Percentiles rank a stretch among this genome's conserved stretches.
phyloP scores from a whole-genome alignment of 495 filamentous ascomycete genomes.

The Penicillium verhagenii region DNA sequence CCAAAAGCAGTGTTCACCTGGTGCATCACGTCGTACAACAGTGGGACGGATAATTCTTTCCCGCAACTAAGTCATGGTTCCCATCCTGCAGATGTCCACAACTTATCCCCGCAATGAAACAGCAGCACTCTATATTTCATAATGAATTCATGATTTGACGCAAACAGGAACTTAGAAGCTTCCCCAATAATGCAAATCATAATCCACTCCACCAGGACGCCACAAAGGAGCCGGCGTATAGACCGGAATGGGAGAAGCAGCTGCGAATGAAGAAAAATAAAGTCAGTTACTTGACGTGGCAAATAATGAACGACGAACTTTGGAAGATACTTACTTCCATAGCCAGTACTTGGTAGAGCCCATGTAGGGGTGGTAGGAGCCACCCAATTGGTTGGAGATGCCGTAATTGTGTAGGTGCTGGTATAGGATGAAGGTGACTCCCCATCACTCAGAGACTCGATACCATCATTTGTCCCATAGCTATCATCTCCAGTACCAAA shows the following conservation, averaged over 20 bases:
- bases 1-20: too few species aligned
- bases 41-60: too few species aligned
- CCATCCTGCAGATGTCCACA: too few species aligned
- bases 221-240: slow-evolving; percentile 26
- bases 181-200: slow-evolving; percentile 32
- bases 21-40: too few species aligned
- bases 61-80: too few species aligned
- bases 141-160: too few species aligned
- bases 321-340: slow-evolving; percentile 23
- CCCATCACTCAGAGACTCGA: slow-evolving; percentile 6
- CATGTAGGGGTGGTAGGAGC: slow-evolving; percentile 23
- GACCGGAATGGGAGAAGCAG: slow-evolving; percentile 27
- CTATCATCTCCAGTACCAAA: slow-evolving; percentile 44
- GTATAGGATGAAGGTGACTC: slow-evolving; percentile 22
- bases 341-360: slow-evolving; percentile 28
- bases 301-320: background rate
- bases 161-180: background rate
- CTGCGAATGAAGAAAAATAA: slow-evolving; percentile 7
- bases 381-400: slow-evolving; percentile 24
- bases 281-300: background rate
- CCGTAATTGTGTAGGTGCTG: slow-evolving; percentile 28
- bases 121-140: too few species aligned
- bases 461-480: slow-evolving; percentile 25
- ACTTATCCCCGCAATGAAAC: too few species aligned
- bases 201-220: slow-evolving; percentile 26